Conservation (phyloP, 164 flowering plant genomes). For the Santalum album region DNA sequence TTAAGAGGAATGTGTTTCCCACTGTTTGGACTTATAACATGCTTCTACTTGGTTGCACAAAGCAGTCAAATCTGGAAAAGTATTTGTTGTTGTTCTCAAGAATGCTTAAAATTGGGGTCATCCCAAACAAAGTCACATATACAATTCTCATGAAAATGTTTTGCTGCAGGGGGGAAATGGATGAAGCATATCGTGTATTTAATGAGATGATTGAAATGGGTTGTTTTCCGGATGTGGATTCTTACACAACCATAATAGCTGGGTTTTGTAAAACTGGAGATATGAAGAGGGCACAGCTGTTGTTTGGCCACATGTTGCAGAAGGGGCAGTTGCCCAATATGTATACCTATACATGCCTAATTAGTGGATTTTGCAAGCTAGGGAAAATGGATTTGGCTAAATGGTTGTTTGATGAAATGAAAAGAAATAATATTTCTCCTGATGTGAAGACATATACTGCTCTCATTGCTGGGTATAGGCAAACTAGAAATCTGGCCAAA, state of each 20-base stretch:
- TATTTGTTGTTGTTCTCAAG: conserved; percentile 30
- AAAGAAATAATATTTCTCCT: conserved; percentile 17
- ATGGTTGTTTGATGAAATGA: conserved; percentile 29
- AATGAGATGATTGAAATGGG: conserved; percentile 32
- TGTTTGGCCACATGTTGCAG: conserved; percentile 30
- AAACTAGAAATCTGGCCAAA: conserved; percentile 18
- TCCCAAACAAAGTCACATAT: conserved; percentile 25
- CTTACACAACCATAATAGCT: conserved; percentile 47
- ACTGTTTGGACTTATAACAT: conserved; percentile 29
- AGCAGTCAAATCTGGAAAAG: conserved; percentile 25
- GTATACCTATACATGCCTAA: conserved; percentile 44
- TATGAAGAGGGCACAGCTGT: conserved; percentile 30
- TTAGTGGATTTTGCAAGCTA: conserved; percentile 39
- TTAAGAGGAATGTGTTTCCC: conserved; percentile 37
- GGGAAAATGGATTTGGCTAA: conserved; percentile 26
- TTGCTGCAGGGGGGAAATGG: conserved; percentile 14
- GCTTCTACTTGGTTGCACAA: conserved; percentile 45
- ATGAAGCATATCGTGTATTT: conserved; percentile 34
- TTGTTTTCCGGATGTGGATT: conserved; percentile 30
- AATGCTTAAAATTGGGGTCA: conserved; percentile 32
- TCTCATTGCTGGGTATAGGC: conserved; percentile 30
- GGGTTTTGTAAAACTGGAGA: conserved; percentile 38
- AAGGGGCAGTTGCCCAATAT: conserved; percentile 30
- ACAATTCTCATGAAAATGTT: conserved; percentile 38
- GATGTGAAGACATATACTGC: conserved; percentile 32